Evolutionary conservation across 306 rosid species (phyloP), one percentile per base, ranked within the genome.

Genomic region (Ormosia emarginata): DNA sequence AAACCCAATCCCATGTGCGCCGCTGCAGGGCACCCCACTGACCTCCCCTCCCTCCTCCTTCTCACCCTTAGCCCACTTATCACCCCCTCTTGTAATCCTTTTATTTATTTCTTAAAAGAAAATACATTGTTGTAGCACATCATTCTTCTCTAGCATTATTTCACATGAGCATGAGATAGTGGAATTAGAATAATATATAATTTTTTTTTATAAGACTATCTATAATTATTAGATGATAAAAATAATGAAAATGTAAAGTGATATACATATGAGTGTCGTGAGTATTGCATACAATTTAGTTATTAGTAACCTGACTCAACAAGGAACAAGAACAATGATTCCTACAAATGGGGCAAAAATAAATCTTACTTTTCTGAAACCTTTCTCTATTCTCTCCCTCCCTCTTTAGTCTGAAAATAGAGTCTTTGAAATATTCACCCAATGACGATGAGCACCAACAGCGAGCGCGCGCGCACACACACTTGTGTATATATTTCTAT

Each of bases 1-100:
- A 87, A 94, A 92, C 93, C 92, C 95, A 81, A 85, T 85, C 80
- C 98, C 98, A 94, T 90, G 97, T 89, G 98, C 97, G 92, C 78
- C 90, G 93, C 84, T 92, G 81, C 79, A 83, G 97, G 94, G 95
- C 88, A 79, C 91, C 91, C 96, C 93, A 87, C 90, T 87, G 39
- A 71, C 90, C 77, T 57, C 62, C 49, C 61, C 67, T 69, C 13
- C 29, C 29, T 9, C 36, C 4, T 41, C 7, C 11, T 3, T 14
- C n/a, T 37, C 39, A 68, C 11, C 49, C 17, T 34, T n/a, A 33
- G 29, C 62, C 61, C 81, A 47, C 79, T 62, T 10, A 67, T 9
- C 53, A 29, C 6, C 33, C 11, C 24, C 73, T 49, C 53, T 53
- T 55, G 7, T 49, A 34, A 6, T 32, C 44, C 29, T 64, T 64